A percentile compares a stretch with the other conserved stretches of the same genome.
These are phyloP conservation scores for Aspergillus flavus DNA, from an alignment of 2,329 filamentous ascomycete genomes.

Conservation along the genomic window DNA sequence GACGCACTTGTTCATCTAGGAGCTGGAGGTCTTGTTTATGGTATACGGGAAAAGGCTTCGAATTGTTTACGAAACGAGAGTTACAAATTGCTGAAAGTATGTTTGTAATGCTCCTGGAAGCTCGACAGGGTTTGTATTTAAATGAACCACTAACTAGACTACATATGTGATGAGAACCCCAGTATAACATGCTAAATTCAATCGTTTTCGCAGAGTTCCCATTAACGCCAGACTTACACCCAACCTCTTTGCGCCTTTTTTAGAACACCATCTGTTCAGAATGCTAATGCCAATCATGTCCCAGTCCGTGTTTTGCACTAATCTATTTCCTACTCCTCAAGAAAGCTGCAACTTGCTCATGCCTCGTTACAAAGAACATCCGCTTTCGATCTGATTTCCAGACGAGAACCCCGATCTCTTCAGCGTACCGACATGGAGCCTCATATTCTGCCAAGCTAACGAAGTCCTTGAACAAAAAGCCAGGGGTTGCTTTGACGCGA, in stretches of 20 bases:
- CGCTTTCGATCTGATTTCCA: constrained; percentile 81
- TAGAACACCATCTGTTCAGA: background rate
- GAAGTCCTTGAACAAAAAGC: constrained; percentile 91
- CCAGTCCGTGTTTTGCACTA: background rate
- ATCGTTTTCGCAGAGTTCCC: background rate
- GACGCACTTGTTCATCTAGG: background rate
- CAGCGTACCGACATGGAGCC: constrained; percentile 64
- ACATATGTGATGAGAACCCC: background rate
- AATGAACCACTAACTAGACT: background rate
- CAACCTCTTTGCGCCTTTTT: constrained; percentile 5
- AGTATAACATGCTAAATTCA: background rate
- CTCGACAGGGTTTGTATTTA: background rate
- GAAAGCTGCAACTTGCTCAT: constrained; percentile 85
- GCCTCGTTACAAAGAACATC: constrained; percentile 88
- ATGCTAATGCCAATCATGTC: background rate
- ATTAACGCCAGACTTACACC: constrained; percentile 10
- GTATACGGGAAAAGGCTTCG: background rate
- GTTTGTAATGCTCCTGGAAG: background rate
- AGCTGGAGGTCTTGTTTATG: background rate
- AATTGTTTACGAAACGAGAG: background rate
- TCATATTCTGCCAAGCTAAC: constrained; percentile 67
- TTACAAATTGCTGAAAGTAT: background rate
- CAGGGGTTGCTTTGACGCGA: constrained; percentile 79
- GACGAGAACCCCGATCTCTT: constrained; percentile 84
- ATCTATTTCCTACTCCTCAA: constrained; percentile 62